These are phyloP conservation scores for Cladosporium sp. DNA, from an alignment of 2,329 filamentous ascomycete genomes.

Conservation along the genomic window DNA sequence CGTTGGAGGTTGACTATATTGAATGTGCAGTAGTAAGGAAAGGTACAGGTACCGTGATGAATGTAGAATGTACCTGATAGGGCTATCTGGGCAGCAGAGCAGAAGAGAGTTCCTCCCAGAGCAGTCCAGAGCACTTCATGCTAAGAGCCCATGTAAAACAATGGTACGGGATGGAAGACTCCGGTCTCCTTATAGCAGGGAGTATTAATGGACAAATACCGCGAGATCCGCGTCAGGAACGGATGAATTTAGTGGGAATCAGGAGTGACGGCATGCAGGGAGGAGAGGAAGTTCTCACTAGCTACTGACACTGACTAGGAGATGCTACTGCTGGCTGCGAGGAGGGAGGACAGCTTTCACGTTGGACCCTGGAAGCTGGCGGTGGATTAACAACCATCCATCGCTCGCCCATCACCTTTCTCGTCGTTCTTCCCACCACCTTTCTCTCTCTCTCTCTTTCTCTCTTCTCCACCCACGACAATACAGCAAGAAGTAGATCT, in stretches of 20 bases:
- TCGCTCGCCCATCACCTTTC: not conserved
- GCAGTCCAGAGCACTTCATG: too few relatives aligned
- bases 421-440: not conserved
- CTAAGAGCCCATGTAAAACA: not conserved
- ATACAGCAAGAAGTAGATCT: slow-evolving; percentile 8
- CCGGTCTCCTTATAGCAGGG: slow-evolving; percentile 11
- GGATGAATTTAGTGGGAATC: not conserved
- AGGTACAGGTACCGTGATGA: too few relatives aligned
- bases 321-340: not conserved
- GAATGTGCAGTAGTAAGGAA: too few relatives aligned
- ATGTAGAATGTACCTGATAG: too few relatives aligned
- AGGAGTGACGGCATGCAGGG: not conserved
- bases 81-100: not conserved
- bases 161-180: not conserved
- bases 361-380: not conserved
- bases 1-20: too few relatives aligned
- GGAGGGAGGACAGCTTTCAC: too few relatives aligned
- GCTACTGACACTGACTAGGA: not conserved
- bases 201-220: not conserved
- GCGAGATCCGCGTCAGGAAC: not conserved
- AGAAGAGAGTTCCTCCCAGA: too few relatives aligned
- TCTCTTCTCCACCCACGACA: not conserved
- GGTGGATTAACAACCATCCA: not conserved
- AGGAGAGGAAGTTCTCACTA: not conserved
- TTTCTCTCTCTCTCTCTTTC: not conserved